These are phyloP conservation scores for Diaporthe australafricana DNA, from an alignment of 2,329 filamentous ascomycete genomes.

Conservation along the genomic window DNA sequence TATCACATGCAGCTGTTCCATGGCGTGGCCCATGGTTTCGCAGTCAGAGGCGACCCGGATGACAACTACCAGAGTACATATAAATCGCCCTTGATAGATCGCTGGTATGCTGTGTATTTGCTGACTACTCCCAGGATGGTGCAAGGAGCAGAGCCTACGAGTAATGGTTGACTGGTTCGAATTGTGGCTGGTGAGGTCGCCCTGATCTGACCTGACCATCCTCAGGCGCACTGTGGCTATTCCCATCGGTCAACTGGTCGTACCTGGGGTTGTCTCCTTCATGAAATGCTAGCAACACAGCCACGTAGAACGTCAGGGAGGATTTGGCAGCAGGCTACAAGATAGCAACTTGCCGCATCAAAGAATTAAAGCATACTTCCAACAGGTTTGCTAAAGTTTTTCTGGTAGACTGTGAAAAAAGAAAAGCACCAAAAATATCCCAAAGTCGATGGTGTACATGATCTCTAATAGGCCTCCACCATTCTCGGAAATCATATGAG, in stretches of 20 bases:
- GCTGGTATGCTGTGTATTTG: neutral
- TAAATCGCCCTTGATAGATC: neutral
- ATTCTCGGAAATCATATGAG: too few relatives aligned
- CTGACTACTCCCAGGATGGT: constrained; percentile 42
- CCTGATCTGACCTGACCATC: neutral
- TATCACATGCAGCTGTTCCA: constrained; percentile 75
- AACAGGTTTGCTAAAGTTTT: too few relatives aligned
- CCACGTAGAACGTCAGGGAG: too few relatives aligned
- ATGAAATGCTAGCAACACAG: neutral
- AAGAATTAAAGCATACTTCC: too few relatives aligned
- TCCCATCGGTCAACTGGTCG: neutral
- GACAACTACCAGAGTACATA: constrained; percentile 53
- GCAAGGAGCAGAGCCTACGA: constrained; percentile 46
- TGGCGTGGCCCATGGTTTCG: constrained; percentile 73
- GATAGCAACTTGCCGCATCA: too few relatives aligned
- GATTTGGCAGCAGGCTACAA: too few relatives aligned
- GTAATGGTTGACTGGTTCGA: constrained; percentile 46
- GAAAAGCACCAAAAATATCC: too few relatives aligned
- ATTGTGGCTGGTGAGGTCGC: constrained; percentile 41
- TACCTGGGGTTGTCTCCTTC: too few relatives aligned
- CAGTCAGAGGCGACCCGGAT: constrained; percentile 65
- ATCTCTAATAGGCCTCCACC: too few relatives aligned
- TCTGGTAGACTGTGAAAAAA: too few relatives aligned
- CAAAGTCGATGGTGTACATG: too few relatives aligned
- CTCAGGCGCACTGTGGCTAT: neutral